These are phyloP conservation scores for Cucurbita ficifolia DNA, from an alignment of 306 rosid species.

Conservation along the genomic window DNA sequence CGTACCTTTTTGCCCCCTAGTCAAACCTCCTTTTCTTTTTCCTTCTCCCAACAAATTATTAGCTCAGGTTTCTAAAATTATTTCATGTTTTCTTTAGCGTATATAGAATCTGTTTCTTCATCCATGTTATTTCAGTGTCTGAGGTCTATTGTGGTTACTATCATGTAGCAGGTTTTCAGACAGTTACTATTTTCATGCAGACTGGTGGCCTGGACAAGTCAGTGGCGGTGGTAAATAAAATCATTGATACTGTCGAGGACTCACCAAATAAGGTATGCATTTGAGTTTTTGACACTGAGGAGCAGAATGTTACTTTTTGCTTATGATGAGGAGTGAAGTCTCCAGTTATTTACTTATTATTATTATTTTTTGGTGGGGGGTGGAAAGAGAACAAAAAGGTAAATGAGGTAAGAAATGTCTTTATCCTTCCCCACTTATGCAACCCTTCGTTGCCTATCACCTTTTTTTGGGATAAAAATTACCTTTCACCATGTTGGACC, in stretches of 20 bases:
- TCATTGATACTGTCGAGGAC: constrained; percentile 58
- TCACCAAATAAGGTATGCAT: constrained; percentile 72
- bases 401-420: neutral
- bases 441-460: neutral
- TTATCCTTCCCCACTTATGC: neutral
- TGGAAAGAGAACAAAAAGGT: neutral
- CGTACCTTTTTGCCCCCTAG: neutral
- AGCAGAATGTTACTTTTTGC: neutral
- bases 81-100: neutral
- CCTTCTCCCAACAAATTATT: neutral
- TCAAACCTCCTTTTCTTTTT: neutral
- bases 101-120: constrained; percentile 16
- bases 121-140: constrained; percentile 43
- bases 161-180: constrained; percentile 99
- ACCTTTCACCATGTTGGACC: neutral
- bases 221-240: constrained; percentile 34
- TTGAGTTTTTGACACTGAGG: neutral
- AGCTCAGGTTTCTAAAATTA: neutral
- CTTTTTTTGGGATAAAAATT: neutral
- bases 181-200: constrained; percentile 99
- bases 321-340: neutral
- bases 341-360: neutral
- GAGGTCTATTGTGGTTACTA: constrained; percentile 80
- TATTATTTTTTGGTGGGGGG: neutral
- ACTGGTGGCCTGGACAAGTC: constrained; percentile 64